Base-by-base conservation (phyloP, 2,329 filamentous ascomycete genomes). In the Gnomoniopsis smithogilvyi region DNA sequence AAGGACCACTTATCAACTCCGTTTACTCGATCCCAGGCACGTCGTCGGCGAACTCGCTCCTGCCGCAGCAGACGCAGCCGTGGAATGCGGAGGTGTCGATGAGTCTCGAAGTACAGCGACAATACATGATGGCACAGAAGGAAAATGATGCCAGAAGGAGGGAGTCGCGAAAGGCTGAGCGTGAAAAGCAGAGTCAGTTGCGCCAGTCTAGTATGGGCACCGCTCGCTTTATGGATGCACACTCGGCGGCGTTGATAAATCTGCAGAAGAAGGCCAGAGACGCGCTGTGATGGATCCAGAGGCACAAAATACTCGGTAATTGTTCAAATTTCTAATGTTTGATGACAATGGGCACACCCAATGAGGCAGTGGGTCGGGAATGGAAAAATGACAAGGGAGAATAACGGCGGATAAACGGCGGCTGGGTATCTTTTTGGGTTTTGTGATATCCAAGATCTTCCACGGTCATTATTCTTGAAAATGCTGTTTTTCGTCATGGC, bases 131-230 rank as follows among this genome's bases (percentile, higher is more conserved):
- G 68, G 77, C 79, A 38, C 86, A 89, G 64, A 83, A 82, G 64
- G 84, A 87, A 64, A 84, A 85, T 33, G 85, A 85, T 67, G 80
- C 85, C 54, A 78, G 83, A 67, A 79, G 80, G 54, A 80, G 80
- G 54, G 83, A 88, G 69, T 77, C 81, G 67, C 82, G 86, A 65
- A 78, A 80, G 57, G 74, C 78, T 46, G 83, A 82, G 51, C 82
- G 81, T 64, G 80, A 85, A 63, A 77, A 82, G 56, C 78, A 80
- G 6, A 85, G 90, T 15, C 82, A 82, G 52, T 80, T 80, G 41
- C 86, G 92, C 66, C 89, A 92, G 64, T 85, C 88, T 70, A 81
- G 85, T 64, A 95, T 96, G 89, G 81, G 91, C 56, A 86, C 84
- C 17, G 57, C 88, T 0, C 85, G 89, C 63, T 83, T 96, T 77